Base-by-base conservation (phyloP, 257 asterid genomes). In the Lithospermum erythrorhizon region DNA sequence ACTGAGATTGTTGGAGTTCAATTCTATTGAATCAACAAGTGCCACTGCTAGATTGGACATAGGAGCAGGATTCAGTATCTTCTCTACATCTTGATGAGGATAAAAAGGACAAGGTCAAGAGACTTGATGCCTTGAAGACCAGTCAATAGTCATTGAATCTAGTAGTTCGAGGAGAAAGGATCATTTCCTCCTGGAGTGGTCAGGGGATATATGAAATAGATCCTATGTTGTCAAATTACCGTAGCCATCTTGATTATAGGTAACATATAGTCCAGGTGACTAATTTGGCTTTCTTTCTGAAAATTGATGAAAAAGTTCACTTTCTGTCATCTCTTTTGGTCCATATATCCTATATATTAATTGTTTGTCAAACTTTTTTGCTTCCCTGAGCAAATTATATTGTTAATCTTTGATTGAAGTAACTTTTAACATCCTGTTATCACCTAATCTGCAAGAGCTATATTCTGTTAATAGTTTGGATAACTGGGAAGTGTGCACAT, bases 171-270 rank as follows among this genome's bases (percentile, higher is more conserved):
- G n/a, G n/a, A n/a, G 69, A 80, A 65, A 75, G 30, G 72, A 68
- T 58, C 70, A 74, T 89, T 61, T 73, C 91, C 94, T 45, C 95
- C 96, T 70, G 97, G 96, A 52, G 15, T 45, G 99, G 97, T 58
- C 91, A 80, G 79, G 85, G 65, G 68, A 93, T 93, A 61, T 93
- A 93, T 58, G 96, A 83, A 77, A 89, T 89, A 68, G 99, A 93
- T 80, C 87, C 97, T 51, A 75, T 83, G 70, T 70, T 93, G 78
- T 82, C 37, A 53, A 82, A 79, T 61, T 55, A 79, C 62, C 79
- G 85, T 51, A 72, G 72, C 22, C 99, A 93, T 81, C 96, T 93
- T 65, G 89, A 87, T 71, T 93, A 86, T 70, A 81, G 97, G 99
- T 93, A 63, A 75, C 65, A 58, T 57, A 20, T 24, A 19, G 4